Percentiles rank a stretch among this genome's conserved stretches.
Evolutionary conservation across 2,329 filamentous ascomycete species (phyloP).

Genomic region (Aspergillus pseudonomiae): DNA sequence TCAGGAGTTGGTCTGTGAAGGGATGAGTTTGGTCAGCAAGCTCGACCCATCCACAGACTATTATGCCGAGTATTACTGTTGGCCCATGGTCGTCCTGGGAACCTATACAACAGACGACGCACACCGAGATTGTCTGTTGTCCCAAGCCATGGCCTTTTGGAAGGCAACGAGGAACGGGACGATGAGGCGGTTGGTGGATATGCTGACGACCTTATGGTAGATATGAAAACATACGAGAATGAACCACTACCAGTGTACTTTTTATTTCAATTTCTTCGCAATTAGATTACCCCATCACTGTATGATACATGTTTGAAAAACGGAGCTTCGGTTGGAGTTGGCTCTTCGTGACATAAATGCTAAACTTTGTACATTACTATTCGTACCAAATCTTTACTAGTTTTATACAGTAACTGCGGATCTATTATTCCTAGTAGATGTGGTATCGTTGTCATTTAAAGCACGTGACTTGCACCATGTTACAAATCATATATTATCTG

Average conservation of each 20-base stretch:
- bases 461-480: too few species aligned
- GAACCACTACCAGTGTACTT: not conserved
- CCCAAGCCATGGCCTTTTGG: constrained; percentile 24
- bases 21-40: constrained; percentile 13
- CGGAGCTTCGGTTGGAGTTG: not conserved
- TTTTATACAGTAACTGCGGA: too few species aligned
- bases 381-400: too few species aligned
- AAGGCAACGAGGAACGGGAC: constrained; percentile 26
- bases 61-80: constrained; percentile 32
- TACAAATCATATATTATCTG: too few species aligned
- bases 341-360: fast-evolving
- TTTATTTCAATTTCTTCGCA: not conserved
- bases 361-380: too few species aligned
- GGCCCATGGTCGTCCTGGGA: constrained; percentile 27
- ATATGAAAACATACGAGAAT: not conserved
- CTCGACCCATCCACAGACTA: constrained; percentile 25
- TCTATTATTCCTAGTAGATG: too few species aligned
- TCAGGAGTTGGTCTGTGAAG: constrained; percentile 16
- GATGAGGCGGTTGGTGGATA: constrained; percentile 25
- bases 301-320: not conserved
- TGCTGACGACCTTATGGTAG: constrained; percentile 9
- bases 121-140: constrained; percentile 19
- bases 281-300: not conserved
- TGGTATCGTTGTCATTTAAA: too few species aligned
- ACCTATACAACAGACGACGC: constrained; percentile 8